Base-by-base conservation (phyloP, 495 filamentous ascomycete species). In the Penicillium paxilli region DNA sequence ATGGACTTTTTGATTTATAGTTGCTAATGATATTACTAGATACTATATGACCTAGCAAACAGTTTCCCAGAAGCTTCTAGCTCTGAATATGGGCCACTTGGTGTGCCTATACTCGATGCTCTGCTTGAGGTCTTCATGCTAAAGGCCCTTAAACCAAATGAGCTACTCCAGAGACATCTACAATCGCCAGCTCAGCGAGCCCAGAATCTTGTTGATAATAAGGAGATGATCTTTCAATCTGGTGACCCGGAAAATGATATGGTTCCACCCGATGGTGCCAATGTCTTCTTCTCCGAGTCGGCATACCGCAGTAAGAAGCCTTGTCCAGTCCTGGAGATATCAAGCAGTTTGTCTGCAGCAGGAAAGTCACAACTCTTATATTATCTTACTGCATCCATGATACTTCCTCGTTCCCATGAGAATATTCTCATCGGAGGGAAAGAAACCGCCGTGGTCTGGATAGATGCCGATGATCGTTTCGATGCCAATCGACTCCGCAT, bases 391-490 rank as follows among this genome's bases (percentile, higher is more conserved):
- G 72, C 85, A 9, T 69, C 78, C 2, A 79, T 82, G 0, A 70
- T 89, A 11, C 72, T 94, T 8, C 80, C 87, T 2, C 35, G 69
- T 1, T 64, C 66, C 3, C 62, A 66, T 41, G 54, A 68, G 3
- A 65, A 60, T n/a, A 23, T 67, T 19, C 19, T 49, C 4, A 45
- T 80, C 4, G 51, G 61, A 28, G 85, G 83, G n/a, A 76, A 80
- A 24, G 65, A 70, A 21, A 80, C 82, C 16, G 78, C 88, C 2
- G 78, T 92, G 2, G 77, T 87, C 4, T 71, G 92, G 24, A 62
- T 96, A 21, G 92, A 96, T 58, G 75, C 85, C 0, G 85, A 90
- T 38, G 76, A 78, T 35, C 79, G 80, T 0, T 91, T 96, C 55
- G 81, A 86, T 25, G 74, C 83, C 10, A 64, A 78, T 12, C 78